Base-by-base conservation (phyloP, 257 asterid genomes). In the Solanum pinnatisectum region DNA sequence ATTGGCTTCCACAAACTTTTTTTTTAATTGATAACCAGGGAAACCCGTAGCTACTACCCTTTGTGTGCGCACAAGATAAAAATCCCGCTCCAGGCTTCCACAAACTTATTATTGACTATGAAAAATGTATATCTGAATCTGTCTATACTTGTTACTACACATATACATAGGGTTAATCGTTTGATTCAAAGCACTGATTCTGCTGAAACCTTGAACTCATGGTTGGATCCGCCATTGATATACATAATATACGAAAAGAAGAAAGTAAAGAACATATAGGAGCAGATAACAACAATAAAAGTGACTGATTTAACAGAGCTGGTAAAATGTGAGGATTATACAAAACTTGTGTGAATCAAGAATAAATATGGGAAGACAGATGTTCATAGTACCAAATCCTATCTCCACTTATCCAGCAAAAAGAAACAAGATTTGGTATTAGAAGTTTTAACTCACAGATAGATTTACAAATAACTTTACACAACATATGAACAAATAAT, bases 381-480 rank as follows among this genome's bases (percentile, higher is more conserved):
- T 27, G 39, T 42, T 44, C 65, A 42, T 42, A n/a, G 83, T 78
- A 78, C 77, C 87, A 59, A 84, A 84, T 49, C 59, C 27, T 27
- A 39, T 25, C 81, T 25, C 67, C 6, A 39, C 81, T 52, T 68
- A 44, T 85, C 27, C 60, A 85, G 87, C 59, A 63, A 39, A 7
- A 25, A 25, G 44, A 68, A 68, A 84, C 87, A 84, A 63, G 87
- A 84, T 20, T 63, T 37, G 59, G 59, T 10, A 9, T 36, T 84
- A 63, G 32, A 85, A 25, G 44, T 68, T 65, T 65, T 30, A 65
- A 85, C 40, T 70, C 59, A 70, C 65, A 12, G 63, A 42, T 25
- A 85, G 60, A 40, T 42, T 71, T 86, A 86, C 83, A 86, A 23
- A 73, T 72, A 46, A n/a, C 83, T 86, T 86, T 86, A 52, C 88